Conservation (phyloP, 2,329 filamentous ascomycete genomes). For the Verticillium isaacii region DNA sequence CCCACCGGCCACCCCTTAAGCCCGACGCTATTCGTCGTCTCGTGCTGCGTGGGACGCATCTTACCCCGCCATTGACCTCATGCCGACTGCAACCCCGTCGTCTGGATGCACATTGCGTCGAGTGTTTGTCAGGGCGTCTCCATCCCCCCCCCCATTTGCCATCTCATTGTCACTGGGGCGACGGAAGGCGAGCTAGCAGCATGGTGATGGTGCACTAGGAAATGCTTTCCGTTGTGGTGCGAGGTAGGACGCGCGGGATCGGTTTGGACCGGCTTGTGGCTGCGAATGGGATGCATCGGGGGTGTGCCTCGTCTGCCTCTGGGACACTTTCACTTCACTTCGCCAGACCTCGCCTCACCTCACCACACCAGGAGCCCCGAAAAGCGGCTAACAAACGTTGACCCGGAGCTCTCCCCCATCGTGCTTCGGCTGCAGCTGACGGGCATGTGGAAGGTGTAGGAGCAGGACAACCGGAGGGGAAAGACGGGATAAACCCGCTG, state of each 20-base stretch:
- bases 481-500: not conserved
- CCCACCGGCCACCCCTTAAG: not conserved
- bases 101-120: not conserved
- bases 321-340: too few species aligned
- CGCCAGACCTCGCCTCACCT: too few species aligned
- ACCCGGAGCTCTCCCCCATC: too few species aligned
- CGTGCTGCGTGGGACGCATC: not conserved
- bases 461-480: not conserved
- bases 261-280: not conserved
- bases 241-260: not conserved
- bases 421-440: not conserved
- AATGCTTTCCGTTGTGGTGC: not conserved
- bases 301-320: not conserved
- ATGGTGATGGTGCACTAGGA: not conserved
- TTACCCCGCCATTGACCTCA: conserved; percentile 5
- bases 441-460: not conserved
- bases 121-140: not conserved
- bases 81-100: not conserved
- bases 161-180: not conserved
- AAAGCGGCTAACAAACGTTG: too few species aligned
- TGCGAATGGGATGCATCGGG: too few species aligned
- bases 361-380: too few species aligned
- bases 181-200: not conserved
- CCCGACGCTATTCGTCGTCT: not conserved
- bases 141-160: not conserved